phyloP scores from a whole-genome alignment of 768 basidiomycete genomes.

The Rhodosporidiobolus odoratus region DNA sequence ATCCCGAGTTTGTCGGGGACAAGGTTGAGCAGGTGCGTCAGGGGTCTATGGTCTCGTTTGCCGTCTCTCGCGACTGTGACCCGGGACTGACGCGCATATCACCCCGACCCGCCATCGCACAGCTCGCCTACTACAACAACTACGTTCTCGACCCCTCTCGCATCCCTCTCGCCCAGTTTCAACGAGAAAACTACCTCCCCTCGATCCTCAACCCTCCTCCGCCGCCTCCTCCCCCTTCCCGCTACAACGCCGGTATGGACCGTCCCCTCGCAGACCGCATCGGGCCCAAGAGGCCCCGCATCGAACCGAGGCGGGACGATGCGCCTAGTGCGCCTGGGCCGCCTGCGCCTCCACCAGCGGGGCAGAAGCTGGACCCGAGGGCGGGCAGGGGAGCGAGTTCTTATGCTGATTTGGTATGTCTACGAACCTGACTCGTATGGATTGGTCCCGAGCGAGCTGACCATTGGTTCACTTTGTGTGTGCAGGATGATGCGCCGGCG shows the following conservation, averaged over 20 bases:
- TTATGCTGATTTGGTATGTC: constrained; percentile 34
- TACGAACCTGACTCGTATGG: no score
- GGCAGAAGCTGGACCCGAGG: constrained; percentile 29
- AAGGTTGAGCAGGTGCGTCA: constrained; percentile 71
- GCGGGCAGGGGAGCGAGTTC: constrained; percentile 16
- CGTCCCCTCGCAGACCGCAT: constrained; percentile 15
- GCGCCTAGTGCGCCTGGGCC: constrained; percentile 1
- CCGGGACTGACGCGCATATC: constrained; percentile 7
- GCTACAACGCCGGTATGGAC: not conserved
- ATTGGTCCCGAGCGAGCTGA: no score
- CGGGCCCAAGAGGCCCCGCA: constrained; percentile 11
- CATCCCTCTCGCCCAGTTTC: constrained; percentile 49
- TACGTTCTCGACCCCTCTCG: constrained; percentile 94
- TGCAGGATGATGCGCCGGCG: constrained; percentile 17
- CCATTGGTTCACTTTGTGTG: not conserved
- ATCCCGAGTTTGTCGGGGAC: constrained; percentile 66
- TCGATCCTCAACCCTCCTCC: constrained; percentile 8
- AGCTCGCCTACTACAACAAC: constrained; percentile 80
- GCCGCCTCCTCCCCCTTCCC: not conserved
- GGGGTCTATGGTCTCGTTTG: not conserved
- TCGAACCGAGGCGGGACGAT: not conserved
- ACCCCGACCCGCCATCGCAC: constrained; percentile 25
- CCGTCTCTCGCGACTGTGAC: not conserved
- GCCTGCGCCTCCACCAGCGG: constrained; percentile 33
- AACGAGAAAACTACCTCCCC: constrained; percentile 19